Evolutionary conservation across 306 rosid genomes (phyloP).

Genomic region (Fragaria ananassa): DNA sequence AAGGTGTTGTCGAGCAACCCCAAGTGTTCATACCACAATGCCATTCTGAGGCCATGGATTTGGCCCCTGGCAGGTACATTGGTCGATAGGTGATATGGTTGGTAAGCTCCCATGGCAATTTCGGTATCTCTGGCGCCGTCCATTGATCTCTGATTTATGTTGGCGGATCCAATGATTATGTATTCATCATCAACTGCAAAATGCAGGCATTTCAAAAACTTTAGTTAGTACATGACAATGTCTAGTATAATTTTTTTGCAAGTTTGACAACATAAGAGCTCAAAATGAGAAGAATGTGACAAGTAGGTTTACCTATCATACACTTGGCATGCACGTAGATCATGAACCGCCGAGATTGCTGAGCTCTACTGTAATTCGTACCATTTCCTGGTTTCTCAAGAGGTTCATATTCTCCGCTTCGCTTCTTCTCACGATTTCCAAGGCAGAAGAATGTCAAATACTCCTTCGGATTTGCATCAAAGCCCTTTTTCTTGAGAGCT

Average conservation of each 20-base stretch:
- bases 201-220: neutral
- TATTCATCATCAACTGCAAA: constrained; percentile 52
- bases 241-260: neutral
- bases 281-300: neutral
- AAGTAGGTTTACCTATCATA: constrained; percentile 44
- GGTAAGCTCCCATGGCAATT: constrained; percentile 56
- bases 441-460: constrained; percentile 57
- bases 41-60: constrained; percentile 50
- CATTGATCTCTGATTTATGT: constrained; percentile 56
- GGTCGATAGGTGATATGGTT: constrained; percentile 42
- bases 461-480: constrained; percentile 41
- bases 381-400: constrained; percentile 29
- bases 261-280: neutral
- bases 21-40: constrained; percentile 54
- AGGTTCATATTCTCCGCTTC: constrained; percentile 34
- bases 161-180: constrained; percentile 50
- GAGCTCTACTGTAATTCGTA: constrained; percentile 46
- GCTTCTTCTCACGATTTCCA: constrained; percentile 41
- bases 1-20: constrained; percentile 37
- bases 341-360: constrained; percentile 47
- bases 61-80: constrained; percentile 40
- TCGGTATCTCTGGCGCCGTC: constrained; percentile 51
- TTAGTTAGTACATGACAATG: neutral
- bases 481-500: constrained; percentile 38
- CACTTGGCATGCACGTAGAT: constrained; percentile 55